Conservation (phyloP, 1,139 yeast species). For the Yamadazyma triangularis region DNA sequence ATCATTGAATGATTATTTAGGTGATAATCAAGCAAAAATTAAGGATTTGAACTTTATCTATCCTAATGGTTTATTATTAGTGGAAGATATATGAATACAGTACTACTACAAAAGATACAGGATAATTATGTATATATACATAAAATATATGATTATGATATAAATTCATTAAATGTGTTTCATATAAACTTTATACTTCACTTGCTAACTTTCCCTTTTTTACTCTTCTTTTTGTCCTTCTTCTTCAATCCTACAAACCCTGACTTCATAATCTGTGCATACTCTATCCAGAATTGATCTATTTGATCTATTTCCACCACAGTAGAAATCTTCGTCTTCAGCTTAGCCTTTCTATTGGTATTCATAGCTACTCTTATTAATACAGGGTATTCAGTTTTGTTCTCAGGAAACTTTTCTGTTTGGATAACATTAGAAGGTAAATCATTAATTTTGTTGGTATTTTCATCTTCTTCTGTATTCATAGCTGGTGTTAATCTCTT, state of each 20-base stretch:
- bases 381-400: constrained; percentile 36
- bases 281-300: constrained; percentile 67
- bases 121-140: no score
- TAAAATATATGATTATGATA: no score
- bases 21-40: constrained; percentile 14
- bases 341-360: constrained; percentile 14
- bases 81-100: constrained; percentile 26
- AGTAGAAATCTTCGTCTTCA: constrained; percentile 57
- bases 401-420: constrained; percentile 7
- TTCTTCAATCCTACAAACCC: constrained; percentile 54
- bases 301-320: constrained; percentile 54
- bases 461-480: constrained; percentile 17
- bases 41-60: constrained; percentile 30
- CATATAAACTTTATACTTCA: no score
- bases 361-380: constrained; percentile 55
- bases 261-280: constrained; percentile 57
- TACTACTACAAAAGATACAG: no score
- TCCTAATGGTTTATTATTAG: constrained; percentile 42
- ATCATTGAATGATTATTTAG: constrained; percentile 21
- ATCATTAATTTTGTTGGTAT: constrained; percentile 16
- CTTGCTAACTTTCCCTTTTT: constrained; percentile 32
- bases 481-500: constrained; percentile 31
- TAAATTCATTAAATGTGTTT: no score
- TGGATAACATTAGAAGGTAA: constrained; percentile 32
- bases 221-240: constrained; percentile 48